phyloP scores from a whole-genome alignment of 2,329 filamentous ascomycete species.

The Fusarium keratoplasticum region DNA sequence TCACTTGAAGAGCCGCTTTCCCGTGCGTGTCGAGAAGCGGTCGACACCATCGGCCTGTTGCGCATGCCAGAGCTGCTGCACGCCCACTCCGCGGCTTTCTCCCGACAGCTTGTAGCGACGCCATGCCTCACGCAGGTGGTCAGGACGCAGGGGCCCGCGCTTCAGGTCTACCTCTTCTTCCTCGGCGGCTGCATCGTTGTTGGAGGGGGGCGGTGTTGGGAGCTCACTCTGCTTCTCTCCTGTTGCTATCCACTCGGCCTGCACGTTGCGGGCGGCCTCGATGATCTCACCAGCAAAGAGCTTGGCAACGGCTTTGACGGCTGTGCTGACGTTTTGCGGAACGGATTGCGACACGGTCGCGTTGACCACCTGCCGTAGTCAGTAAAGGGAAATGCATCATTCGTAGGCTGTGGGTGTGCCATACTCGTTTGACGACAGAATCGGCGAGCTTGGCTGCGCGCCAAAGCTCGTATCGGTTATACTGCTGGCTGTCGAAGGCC shows the following conservation, averaged over 20 bases:
- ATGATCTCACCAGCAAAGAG: constrained; percentile 82
- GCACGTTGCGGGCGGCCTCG: constrained; percentile 76
- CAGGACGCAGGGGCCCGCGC: constrained; percentile 74
- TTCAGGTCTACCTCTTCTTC: constrained; percentile 43
- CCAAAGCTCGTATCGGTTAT: constrained; percentile 77
- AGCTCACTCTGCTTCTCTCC: constrained; percentile 69
- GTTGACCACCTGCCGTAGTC: constrained; percentile 72
- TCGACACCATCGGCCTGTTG: constrained; percentile 71
- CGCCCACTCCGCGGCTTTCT: constrained; percentile 72
- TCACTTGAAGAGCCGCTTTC: constrained; percentile 66
- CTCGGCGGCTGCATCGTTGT: constrained; percentile 46
- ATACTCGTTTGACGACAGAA: constrained; percentile 74
- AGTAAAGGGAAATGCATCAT: neutral
- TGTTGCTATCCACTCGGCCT: constrained; percentile 75
- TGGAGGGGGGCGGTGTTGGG: constrained; percentile 55
- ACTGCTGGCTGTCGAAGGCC: constrained; percentile 74
- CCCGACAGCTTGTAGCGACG: constrained; percentile 73
- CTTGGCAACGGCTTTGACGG: constrained; percentile 82
- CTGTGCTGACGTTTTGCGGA: constrained; percentile 77
- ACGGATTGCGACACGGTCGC: constrained; percentile 85
- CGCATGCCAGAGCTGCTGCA: constrained; percentile 70
- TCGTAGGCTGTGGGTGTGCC: constrained; percentile 38
- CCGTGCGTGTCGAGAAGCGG: constrained; percentile 66
- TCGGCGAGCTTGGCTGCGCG: constrained; percentile 76
- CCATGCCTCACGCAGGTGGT: constrained; percentile 80